These are phyloP conservation scores for Populus euphratica DNA, from an alignment of 345 rosid species.

Conservation along the genomic window DNA sequence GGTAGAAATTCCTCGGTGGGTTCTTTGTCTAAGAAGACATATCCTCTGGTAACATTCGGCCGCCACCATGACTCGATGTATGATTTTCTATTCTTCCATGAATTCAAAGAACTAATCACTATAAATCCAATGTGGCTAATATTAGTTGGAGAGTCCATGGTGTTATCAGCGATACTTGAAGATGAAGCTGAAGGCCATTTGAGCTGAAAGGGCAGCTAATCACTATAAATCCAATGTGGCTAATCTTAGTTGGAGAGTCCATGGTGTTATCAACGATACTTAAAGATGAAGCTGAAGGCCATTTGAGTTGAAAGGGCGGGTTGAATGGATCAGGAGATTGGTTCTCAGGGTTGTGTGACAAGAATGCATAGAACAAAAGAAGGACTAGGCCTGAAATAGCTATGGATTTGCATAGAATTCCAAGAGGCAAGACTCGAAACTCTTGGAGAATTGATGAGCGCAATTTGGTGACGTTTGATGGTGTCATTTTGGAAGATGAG, in stretches of 20 bases:
- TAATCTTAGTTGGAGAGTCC: slow-evolving; percentile 1
- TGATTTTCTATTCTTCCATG: slow-evolving; percentile 15
- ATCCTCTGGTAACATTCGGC: slow-evolving; percentile 22
- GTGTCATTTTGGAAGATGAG: not conserved
- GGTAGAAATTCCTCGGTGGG: slow-evolving; percentile 19
- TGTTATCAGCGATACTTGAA: not conserved
- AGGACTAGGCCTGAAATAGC: not conserved
- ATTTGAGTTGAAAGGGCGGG: not conserved
- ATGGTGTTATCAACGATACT: too few species aligned
- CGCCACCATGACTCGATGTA: slow-evolving; percentile 20
- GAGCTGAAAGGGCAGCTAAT: slow-evolving; percentile 4
- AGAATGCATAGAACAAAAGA: slow-evolving; percentile 13
- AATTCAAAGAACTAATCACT: slow-evolving; percentile 7
- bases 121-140: slow-evolving; percentile 17
- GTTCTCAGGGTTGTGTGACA: not conserved
- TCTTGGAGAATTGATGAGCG: not conserved
- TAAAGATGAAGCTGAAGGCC: not conserved
- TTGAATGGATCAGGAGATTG: not conserved
- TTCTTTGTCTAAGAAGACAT: slow-evolving; percentile 12
- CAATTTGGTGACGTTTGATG: not conserved
- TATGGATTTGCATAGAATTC: slow-evolving; percentile 5
- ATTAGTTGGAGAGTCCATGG: not conserved
- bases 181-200: not conserved
- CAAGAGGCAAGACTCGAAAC: not conserved
- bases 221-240: slow-evolving; percentile 18